These are phyloP conservation scores for Iberis pinnata DNA, from an alignment of 345 rosid species.

Conservation along the genomic window DNA sequence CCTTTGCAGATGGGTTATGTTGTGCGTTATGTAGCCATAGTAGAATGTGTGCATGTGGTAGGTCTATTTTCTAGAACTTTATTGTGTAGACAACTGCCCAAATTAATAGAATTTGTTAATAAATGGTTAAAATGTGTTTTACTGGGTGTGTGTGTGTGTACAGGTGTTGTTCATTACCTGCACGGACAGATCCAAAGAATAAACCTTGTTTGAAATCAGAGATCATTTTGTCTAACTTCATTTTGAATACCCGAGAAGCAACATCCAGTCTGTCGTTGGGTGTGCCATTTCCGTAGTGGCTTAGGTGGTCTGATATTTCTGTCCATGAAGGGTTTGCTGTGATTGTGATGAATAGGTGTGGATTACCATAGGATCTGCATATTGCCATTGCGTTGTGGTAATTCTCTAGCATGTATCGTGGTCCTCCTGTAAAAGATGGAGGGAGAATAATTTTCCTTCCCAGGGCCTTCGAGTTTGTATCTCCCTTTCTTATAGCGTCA, in stretches of 20 bases:
- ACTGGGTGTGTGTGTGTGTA: too few species aligned
- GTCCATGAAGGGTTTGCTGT: background rate
- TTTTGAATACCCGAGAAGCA: background rate
- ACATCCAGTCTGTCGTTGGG: background rate
- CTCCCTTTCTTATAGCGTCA: background rate
- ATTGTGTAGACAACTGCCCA: background rate
- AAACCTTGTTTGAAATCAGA: background rate
- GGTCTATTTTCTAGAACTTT: background rate
- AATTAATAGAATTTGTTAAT: too few species aligned
- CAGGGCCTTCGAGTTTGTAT: background rate
- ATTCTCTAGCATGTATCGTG: background rate
- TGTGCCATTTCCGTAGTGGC: background rate
- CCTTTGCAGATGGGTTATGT: background rate
- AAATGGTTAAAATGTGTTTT: too few species aligned
- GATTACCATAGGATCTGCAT: background rate
- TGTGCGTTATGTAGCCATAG: background rate
- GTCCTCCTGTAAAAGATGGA: background rate
- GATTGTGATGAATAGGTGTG: background rate
- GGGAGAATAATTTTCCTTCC: background rate
- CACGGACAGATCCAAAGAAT: background rate
- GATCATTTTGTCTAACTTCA: background rate
- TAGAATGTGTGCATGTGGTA: background rate
- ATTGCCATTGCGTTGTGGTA: background rate
- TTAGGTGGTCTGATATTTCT: background rate
- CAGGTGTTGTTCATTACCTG: too few species aligned